Evolutionary conservation across 176 grass and related monocot genomes (phyloP), one percentile per base, ranked within the genome.

Genomic region (Ampelocalamus luodianensis): DNA sequence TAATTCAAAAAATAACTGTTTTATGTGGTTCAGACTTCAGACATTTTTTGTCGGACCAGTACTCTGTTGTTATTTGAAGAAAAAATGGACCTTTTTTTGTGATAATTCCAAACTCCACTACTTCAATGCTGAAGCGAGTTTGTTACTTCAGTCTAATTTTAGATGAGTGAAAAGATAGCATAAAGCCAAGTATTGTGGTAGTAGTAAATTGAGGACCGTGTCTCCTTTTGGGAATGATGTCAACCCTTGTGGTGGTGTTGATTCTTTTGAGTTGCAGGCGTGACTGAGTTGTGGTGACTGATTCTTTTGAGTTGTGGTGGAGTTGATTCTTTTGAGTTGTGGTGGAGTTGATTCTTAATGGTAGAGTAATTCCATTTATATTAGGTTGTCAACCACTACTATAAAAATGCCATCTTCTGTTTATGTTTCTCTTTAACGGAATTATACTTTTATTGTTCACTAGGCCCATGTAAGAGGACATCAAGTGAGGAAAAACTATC

Each of bases 381-480:
- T 42, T 83, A 23, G 9, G 10, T 6, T 80, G 12, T 54, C 4
- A 62, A 53, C 43, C 20, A 39, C 22, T 29, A 44, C 16, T 76
- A 43, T 37, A 66, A 14, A 66, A 68, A 38, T 62, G 9, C 13
- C 36, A 39, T 34, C 29, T 29, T 77, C 12, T 39, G 39, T 78
- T 61, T 59, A 3, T 74, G 18, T 5, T 37, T 74, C 14, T 68
- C 14, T 68, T 32, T 82, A 22, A 37, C 3, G 8, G 46, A 68
- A 79, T 42, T 63, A 10, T 60, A 61, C 60, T 32, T 78, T 1
- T 79, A 37, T 70, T 84, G 46, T 62, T 81, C 56, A 20, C 68
- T 87, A 99, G 97, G 97, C 97, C 73, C 93, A 94, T 96, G 90
- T 99, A 49, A 87, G 97, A 60, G 97, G 97, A 68, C 86, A 96